Percentiles rank a stretch among this genome's conserved stretches.
Evolutionary conservation across 352 stramenopile species (phyloP).

Genomic region (Phytopythium mirpurense): DNA sequence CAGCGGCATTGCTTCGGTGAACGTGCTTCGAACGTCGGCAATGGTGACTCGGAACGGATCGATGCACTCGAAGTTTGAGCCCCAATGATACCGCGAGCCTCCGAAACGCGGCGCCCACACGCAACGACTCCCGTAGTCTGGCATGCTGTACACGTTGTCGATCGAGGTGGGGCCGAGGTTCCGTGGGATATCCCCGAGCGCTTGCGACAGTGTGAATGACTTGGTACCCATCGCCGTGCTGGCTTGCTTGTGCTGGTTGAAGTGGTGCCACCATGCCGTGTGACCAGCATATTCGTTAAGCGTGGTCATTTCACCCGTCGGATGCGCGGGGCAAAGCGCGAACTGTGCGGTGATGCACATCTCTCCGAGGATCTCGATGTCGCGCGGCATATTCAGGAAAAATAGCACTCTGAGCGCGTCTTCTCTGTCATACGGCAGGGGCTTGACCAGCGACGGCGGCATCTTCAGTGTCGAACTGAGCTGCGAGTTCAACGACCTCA

Average conservation of each 20-base stretch:
- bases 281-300: conserved; percentile 1
- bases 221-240: too few species aligned
- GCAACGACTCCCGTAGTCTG: conserved; percentile 19
- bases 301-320: conserved; percentile 7
- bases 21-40: conserved; percentile 18
- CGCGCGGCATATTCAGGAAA: conserved; percentile 28
- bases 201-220: neutral
- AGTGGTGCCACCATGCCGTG: conserved; percentile 20
- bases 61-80: conserved; percentile 9
- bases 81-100: conserved; percentile 25
- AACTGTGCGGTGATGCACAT: conserved; percentile 34
- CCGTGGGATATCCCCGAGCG: neutral
- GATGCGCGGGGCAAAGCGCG: conserved; percentile 13
- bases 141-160: conserved; percentile 12
- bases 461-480: conserved; percentile 8
- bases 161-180: conserved; percentile 9
- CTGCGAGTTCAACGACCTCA: neutral
- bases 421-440: conserved; percentile 17
- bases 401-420: conserved; percentile 36
- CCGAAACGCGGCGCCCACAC: conserved; percentile 31
- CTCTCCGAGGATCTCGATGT: conserved; percentile 29
- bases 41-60: conserved; percentile 36
- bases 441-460: conserved; percentile 22
- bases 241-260: neutral
- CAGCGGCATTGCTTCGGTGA: conserved; percentile 24